phyloP scores from a whole-genome alignment of 2,329 filamentous ascomycete genomes.

The Penicillium sp. region DNA sequence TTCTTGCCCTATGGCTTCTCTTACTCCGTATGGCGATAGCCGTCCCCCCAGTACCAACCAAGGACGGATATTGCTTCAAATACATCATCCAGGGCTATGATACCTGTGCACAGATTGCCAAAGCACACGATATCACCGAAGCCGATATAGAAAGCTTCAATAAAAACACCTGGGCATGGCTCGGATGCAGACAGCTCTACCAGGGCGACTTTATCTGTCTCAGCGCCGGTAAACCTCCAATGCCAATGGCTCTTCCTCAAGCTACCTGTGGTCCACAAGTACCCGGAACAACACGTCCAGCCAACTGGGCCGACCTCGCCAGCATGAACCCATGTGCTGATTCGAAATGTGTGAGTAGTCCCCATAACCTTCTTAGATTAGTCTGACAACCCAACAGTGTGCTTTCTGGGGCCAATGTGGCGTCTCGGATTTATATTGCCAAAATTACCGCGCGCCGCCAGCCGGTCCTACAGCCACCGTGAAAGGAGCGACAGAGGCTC shows the following conservation, averaged over 20 bases:
- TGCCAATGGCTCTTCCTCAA: constrained; percentile 38
- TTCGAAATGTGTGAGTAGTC: neutral
- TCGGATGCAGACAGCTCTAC: constrained; percentile 36
- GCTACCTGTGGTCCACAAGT: constrained; percentile 47
- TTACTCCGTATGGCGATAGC: neutral
- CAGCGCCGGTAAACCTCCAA: constrained; percentile 39
- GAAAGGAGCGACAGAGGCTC: neutral
- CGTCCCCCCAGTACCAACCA: neutral
- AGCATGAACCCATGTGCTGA: neutral
- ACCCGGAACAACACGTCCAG: constrained; percentile 30
- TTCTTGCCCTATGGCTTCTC: neutral
- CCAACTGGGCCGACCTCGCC: neutral
- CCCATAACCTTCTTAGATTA: too few species aligned
- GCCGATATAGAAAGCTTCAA: constrained; percentile 40
- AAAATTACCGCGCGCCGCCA: neutral
- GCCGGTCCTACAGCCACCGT: constrained; percentile 1
- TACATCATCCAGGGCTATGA: constrained; percentile 37
- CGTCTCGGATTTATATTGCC: neutral
- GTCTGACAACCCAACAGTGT: neutral
- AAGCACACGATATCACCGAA: constrained; percentile 30
- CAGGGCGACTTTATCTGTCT: constrained; percentile 39
- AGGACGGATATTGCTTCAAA: constrained; percentile 5
- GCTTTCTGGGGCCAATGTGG: constrained; percentile 1
- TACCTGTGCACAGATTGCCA: constrained; percentile 25
- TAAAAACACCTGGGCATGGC: constrained; percentile 47